Evolutionary conservation across 345 rosid genomes (phyloP), one percentile per base, ranked within the genome.

Genomic region (Kernera saxatilis): DNA sequence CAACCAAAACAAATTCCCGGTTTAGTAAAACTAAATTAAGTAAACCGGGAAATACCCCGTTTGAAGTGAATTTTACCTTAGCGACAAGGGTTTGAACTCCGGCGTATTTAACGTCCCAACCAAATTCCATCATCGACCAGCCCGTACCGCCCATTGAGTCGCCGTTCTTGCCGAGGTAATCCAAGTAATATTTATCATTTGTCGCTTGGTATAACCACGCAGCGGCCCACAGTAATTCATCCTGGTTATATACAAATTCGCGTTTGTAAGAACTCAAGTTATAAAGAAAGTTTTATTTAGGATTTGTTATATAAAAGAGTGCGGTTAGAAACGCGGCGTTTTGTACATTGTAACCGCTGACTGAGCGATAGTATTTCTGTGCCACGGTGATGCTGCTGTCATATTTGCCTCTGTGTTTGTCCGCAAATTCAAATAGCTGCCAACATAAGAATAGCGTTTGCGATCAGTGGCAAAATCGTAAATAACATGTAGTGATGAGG

Each of bases 51-150:
- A 1, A 21, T 19, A 15, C 4, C 14, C 4, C 1, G 6, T 8
- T 32, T 30, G 30, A 25, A 55, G 26, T 32, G 13, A 56, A 48
- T 1, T 67, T 25, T 8, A 90, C 98, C 98, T 88, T 93, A 71
- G 98, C 86, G 3, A 85, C 97, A 25, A 89, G 97, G 8, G 96
- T 83, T 66, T 93, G 97, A 35, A 93, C 92, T 1, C 98, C 97
- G 1, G 97, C 87, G 71, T 84, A 91, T 78, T 91, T 93, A 25
- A 85, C 97, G 60, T 93, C 98, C 98, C 97, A 93, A 22, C 98
- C 53, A 25, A 93, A 93, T 76, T 93, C 97, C 0, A 84, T 84
- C 82, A 90, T 89, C 23, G 75, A 77, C 98, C 98, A 93, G 36
- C 87, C 82, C 11, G 96, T 93, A 71, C 94, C 98, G 6, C 98